phyloP scores from a whole-genome alignment of 148 eudicot species.

The Persicaria maculosa region DNA sequence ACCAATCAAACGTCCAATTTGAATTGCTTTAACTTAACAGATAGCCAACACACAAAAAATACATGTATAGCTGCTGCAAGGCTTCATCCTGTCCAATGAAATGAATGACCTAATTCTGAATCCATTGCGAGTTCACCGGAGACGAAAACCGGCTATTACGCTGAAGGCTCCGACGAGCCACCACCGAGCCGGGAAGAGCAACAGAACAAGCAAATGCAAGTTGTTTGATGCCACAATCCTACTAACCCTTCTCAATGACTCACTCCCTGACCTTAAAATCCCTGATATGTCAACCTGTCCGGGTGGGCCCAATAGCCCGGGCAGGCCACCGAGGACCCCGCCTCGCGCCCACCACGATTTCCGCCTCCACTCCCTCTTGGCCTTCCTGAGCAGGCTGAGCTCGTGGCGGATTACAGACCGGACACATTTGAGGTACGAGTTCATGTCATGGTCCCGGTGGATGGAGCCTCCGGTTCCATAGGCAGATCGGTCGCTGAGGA shows the following conservation, averaged over 20 bases:
- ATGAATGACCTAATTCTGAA: not conserved
- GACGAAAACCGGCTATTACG: not conserved
- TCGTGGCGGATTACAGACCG: slow-evolving; percentile 62
- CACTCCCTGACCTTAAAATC: slow-evolving; percentile 47
- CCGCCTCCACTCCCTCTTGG: slow-evolving; percentile 37
- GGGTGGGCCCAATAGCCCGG: slow-evolving; percentile 11
- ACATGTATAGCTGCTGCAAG: slow-evolving; percentile 9
- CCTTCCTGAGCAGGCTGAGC: slow-evolving; percentile 48
- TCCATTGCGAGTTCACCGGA: not conserved
- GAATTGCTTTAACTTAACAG: not conserved
- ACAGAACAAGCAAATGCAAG: slow-evolving; percentile 68
- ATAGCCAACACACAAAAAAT: slow-evolving; percentile 1
- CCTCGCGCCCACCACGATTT: slow-evolving; percentile 52
- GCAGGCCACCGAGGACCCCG: too few species aligned
- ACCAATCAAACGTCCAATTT: not conserved
- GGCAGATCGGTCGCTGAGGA: slow-evolving; percentile 81
- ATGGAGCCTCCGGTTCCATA: slow-evolving; percentile 77
- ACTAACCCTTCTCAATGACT: slow-evolving; percentile 58
- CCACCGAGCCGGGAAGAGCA: slow-evolving; percentile 57
- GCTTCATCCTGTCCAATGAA: not conserved
- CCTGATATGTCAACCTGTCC: slow-evolving; percentile 34
- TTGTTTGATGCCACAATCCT: slow-evolving; percentile 68
- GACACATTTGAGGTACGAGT: slow-evolving; percentile 58
- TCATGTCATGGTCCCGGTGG: slow-evolving; percentile 85
- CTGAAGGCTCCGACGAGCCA: slow-evolving; percentile 26